Evolutionary conservation across 805 yeast species (phyloP).

Genomic region (Saccharomycopsis babjevae): DNA sequence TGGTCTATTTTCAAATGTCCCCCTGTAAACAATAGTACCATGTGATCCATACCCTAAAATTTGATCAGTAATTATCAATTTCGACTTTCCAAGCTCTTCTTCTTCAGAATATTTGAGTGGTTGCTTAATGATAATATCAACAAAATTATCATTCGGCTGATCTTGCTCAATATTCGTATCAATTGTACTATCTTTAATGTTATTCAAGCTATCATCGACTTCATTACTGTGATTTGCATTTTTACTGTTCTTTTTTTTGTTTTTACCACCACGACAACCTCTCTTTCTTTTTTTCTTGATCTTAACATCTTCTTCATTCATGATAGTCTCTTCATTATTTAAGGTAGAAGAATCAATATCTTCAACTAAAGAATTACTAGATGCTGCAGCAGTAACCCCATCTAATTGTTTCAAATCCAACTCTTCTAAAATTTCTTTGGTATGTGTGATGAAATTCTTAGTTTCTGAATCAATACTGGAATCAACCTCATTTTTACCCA

Average conservation of each 20-base stretch:
- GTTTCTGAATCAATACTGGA: no score
- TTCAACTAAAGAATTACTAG: conserved; percentile 1
- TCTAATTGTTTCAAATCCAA: neutral
- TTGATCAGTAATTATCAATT: conserved; percentile 54
- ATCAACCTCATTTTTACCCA: no score
- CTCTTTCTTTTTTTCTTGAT: conserved; percentile 56
- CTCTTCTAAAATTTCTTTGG: neutral
- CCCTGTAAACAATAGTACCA: conserved; percentile 90
- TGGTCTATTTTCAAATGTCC: conserved; percentile 82
- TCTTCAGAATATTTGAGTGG: conserved; percentile 13
- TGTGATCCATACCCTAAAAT: conserved; percentile 94
- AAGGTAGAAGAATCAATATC: neutral
- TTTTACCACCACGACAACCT: conserved; percentile 77
- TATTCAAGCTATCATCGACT: conserved; percentile 27
- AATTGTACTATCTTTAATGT: neutral
- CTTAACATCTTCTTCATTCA: conserved; percentile 12
- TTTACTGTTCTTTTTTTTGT: conserved; percentile 25
- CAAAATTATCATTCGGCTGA: conserved; percentile 12
- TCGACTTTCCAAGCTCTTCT: conserved; percentile 26
- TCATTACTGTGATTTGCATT: conserved; percentile 26
- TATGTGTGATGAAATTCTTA: neutral
- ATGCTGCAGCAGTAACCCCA: neutral
- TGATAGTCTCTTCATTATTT: conserved; percentile 5
- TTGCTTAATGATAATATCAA: conserved; percentile 22
- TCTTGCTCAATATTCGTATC: conserved; percentile 6